These are phyloP conservation scores for Aphanomyces astaci DNA, from an alignment of 352 stramenopile species.

Conservation along the genomic window DNA sequence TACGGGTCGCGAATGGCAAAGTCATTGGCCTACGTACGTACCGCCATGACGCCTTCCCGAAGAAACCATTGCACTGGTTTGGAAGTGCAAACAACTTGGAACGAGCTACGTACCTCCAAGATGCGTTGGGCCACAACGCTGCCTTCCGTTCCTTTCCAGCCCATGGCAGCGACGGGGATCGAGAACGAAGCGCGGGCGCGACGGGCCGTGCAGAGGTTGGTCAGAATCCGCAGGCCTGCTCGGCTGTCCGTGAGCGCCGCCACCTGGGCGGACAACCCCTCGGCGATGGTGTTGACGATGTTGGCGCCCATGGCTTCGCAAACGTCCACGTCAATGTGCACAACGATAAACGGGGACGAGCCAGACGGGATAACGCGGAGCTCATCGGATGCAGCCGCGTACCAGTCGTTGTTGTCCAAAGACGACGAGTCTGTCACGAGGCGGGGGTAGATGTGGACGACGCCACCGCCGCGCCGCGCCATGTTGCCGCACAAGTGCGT, in stretches of 20 bases:
- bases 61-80: too few species aligned
- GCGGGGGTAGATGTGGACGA: constrained; percentile 73
- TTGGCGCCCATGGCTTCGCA: constrained; percentile 86
- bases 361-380: constrained; percentile 38
- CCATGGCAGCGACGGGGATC: constrained; percentile 64
- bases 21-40: constrained; percentile 44
- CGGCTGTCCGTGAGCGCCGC: constrained; percentile 49
- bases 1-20: constrained; percentile 79
- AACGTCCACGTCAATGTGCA: constrained; percentile 83
- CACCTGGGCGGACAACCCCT: constrained; percentile 70
- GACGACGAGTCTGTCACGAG: constrained; percentile 45
- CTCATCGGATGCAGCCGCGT: constrained; percentile 47
- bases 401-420: constrained; percentile 35
- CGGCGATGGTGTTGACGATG: constrained; percentile 82
- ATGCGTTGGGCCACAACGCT: constrained; percentile 66
- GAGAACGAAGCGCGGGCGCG: constrained; percentile 57
- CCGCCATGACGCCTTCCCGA: background rate
- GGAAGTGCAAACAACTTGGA: too few species aligned
- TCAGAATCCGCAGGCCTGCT: constrained; percentile 77
- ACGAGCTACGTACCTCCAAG: constrained; percentile 41
- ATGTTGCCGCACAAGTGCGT: constrained; percentile 75
- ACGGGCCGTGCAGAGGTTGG: constrained; percentile 83
- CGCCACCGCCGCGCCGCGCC: constrained; percentile 76
- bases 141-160: constrained; percentile 73
- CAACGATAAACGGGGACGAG: constrained; percentile 46